Percentiles rank a stretch among this genome's conserved stretches.
phyloP scores from a whole-genome alignment of 768 basidiomycete species.

The Suillus placidus region DNA sequence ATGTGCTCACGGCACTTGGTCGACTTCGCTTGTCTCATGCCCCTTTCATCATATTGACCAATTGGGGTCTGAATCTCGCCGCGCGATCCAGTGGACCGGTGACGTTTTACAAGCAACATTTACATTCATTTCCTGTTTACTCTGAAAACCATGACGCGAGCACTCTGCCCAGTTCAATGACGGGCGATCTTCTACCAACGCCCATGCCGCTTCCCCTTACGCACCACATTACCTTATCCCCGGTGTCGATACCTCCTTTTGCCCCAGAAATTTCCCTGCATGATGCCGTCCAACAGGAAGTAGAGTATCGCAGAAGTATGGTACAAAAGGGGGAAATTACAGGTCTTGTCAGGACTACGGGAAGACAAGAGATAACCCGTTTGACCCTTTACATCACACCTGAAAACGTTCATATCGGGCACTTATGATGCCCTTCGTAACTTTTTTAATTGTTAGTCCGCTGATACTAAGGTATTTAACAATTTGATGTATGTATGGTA shows the following conservation, averaged over 20 bases:
- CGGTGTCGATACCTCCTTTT: conserved; percentile 20
- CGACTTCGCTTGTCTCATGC: conserved; percentile 50
- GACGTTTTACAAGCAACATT: conserved; percentile 53
- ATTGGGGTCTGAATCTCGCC: conserved; percentile 55
- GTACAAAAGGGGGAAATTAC: conserved; percentile 22
- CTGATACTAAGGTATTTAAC: conserved; percentile 2
- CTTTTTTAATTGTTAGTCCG: not conserved
- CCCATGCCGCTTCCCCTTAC: conserved; percentile 33
- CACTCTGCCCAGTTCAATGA: conserved; percentile 8
- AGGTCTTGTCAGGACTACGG: conserved; percentile 34
- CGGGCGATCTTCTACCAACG: not conserved
- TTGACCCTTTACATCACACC: conserved; percentile 31
- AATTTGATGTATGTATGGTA: not conserved
- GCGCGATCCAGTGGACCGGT: conserved; percentile 17
- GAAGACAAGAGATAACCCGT: conserved; percentile 17
- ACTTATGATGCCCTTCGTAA: not conserved
- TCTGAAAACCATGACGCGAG: conserved; percentile 7
- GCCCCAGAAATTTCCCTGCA: conserved; percentile 17
- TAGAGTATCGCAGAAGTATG: conserved; percentile 23
- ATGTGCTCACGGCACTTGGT: conserved; percentile 52
- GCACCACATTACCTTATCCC: conserved; percentile 44
- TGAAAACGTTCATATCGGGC: conserved; percentile 19
- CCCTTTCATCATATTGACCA: conserved; percentile 58
- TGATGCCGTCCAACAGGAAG: conserved; percentile 20
- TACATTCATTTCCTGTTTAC: conserved; percentile 47